These are phyloP conservation scores for Leccinum rimulosum DNA, from an alignment of 768 basidiomycete genomes.

Conservation along the genomic window DNA sequence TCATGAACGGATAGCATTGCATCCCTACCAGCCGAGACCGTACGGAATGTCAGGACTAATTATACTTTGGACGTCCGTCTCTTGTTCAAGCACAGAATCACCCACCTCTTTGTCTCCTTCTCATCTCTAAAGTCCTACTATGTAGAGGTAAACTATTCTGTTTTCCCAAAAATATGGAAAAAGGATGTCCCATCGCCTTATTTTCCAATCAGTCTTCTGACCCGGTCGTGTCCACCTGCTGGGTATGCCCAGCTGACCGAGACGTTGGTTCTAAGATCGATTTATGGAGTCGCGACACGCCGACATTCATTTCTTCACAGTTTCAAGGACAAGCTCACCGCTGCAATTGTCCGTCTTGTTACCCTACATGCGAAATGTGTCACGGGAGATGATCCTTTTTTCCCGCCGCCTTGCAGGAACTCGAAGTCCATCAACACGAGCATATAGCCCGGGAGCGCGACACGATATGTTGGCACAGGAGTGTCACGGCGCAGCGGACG, in stretches of 20 bases:
- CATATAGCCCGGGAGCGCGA: constrained; percentile 97
- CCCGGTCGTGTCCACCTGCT: constrained; percentile 3
- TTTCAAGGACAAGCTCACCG: constrained; percentile 62
- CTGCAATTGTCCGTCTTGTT: constrained; percentile 55
- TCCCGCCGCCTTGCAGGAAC: constrained; percentile 68
- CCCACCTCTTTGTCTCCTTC: constrained; percentile 72
- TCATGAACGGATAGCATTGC: too few relatives aligned
- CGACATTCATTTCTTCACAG: constrained; percentile 59
- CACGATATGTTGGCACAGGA: constrained; percentile 93
- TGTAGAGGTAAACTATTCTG: constrained; percentile 88
- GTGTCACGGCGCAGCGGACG: constrained; percentile 49
- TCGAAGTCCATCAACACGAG: constrained; percentile 85
- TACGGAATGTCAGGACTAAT: too few relatives aligned
- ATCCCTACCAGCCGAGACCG: not conserved
- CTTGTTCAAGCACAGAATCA: constrained; percentile 87
- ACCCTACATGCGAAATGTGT: constrained; percentile 85
- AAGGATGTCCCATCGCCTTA: constrained; percentile 54
- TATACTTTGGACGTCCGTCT: constrained; percentile 41
- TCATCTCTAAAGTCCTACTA: constrained; percentile 84
- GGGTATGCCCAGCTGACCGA: not conserved
- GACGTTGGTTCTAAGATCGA: constrained; percentile 44
- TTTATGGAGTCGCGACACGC: too few relatives aligned
- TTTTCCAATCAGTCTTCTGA: not conserved
- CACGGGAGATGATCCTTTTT: constrained; percentile 59
- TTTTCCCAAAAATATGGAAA: constrained; percentile 92